Evolutionary conservation across 192 early-diverging fungal species (phyloP), one percentile per base, ranked within the genome.

Genomic region (Mortierella antarctica): DNA sequence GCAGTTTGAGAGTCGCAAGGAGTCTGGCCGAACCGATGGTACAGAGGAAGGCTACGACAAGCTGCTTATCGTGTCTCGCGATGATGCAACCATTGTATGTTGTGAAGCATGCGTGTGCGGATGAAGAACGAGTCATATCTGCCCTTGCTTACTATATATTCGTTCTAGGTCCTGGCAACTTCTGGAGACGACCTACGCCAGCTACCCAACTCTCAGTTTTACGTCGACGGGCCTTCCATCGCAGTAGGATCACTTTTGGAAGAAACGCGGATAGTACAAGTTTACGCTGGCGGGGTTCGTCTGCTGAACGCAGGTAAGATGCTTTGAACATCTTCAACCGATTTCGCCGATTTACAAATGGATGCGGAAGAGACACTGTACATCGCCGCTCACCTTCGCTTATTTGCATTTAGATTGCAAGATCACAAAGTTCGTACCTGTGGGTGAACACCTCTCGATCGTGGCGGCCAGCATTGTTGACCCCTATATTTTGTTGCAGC

Each of bases 101-200:
- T n/a, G 44, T 47, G 14, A 65, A 48, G 56, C 31, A 47, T 64
- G 54, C 14, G 20, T 6, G 41, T 20, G 46, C 18, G 42, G 40
- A 20, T 71, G 65, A 48, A 51, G 2, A 15, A 48, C 2, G 18
- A 41, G 11, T 7, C 6, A 59, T 39, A 50, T 21, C 18, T 42
- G 5, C 18, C 48, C 54, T 41, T 40, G 21, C 15, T 47, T 21
- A 58, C 48, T 50, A 5, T 13, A 1, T 21, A 13, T 31, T 54
- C 11, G 12, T 11, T 46, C 41, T 66, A 94, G 93, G 92, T 97
- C 18, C 84, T 99, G 61, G 82, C 85, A 23, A 91, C 92, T 6
- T 73, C 71, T 3, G 95, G 95, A 57, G 92, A 95, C 41, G 96
- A 97, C 58, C 77, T 98, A 41, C 83, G 88, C 21, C 93, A 98